phyloP scores from a whole-genome alignment of 257 asterid genomes.

The Gentiana dahurica region DNA sequence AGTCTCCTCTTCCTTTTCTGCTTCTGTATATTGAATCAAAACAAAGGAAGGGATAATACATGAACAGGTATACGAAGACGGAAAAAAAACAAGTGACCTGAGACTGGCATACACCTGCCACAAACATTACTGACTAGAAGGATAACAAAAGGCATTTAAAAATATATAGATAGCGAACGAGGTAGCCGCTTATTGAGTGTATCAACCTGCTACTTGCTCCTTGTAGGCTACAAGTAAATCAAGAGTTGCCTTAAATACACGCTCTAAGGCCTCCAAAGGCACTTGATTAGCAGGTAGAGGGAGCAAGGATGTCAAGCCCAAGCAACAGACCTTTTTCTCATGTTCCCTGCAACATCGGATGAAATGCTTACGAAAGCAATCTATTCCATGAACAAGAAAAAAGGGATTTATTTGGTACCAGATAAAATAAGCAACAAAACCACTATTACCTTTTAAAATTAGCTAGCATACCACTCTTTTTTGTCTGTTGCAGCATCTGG shows the following conservation, averaged over 20 bases:
- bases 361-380: neutral
- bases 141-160: constrained; percentile 8
- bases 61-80: neutral
- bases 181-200: neutral
- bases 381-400: constrained; percentile 1
- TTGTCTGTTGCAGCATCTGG: constrained; percentile 86
- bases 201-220: constrained; percentile 86
- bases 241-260: constrained; percentile 80
- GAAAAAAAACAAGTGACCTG: neutral
- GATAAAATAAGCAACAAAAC: neutral
- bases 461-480: constrained; percentile 62
- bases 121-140: neutral
- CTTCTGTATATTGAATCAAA: constrained; percentile 31
- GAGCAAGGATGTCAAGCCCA: constrained; percentile 92
- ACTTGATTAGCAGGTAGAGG: constrained; percentile 86
- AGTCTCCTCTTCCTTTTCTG: constrained; percentile 69
- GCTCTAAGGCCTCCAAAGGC: constrained; percentile 86
- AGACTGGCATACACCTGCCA: no score
- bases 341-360: constrained; percentile 62
- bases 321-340: constrained; percentile 90
- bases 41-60: neutral
- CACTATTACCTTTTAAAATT: constrained; percentile 67
- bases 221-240: constrained; percentile 94
- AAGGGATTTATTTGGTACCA: neutral
- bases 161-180: neutral